Conservation (phyloP, 192 early-diverging fungal genomes). For the Endogone sp. region DNA sequence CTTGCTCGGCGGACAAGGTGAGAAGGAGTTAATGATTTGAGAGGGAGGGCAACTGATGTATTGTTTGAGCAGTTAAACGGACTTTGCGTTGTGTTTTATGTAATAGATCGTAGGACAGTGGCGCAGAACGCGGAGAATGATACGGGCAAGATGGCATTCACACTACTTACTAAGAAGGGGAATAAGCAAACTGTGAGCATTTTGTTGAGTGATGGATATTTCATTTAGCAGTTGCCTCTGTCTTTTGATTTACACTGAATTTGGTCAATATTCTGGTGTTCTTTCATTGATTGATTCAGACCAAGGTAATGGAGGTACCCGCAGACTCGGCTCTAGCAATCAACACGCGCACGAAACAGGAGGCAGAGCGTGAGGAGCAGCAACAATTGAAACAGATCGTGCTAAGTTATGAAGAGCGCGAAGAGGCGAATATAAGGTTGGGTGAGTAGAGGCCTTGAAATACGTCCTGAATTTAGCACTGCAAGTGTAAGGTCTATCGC, state of each 20-base stretch:
- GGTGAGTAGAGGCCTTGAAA: constrained; percentile 1
- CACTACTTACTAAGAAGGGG: constrained; percentile 79
- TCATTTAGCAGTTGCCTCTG: too few relatives aligned
- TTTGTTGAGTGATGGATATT: not conserved
- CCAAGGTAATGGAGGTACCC: constrained; percentile 74
- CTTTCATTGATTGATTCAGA: constrained; percentile 18
- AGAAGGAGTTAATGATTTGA: not conserved
- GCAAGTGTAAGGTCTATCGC: not conserved
- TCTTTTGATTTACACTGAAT: too few relatives aligned
- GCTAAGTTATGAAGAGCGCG: constrained; percentile 83
- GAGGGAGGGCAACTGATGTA: too few relatives aligned
- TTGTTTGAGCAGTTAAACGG: not conserved
- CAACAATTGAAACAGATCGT: constrained; percentile 90
- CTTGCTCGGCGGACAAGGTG: constrained; percentile 45
- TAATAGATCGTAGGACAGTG: constrained; percentile 21
- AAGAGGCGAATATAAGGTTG: constrained; percentile 40
- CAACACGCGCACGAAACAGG: constrained; percentile 78
- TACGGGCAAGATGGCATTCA: constrained; percentile 66
- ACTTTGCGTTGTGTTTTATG: not conserved
- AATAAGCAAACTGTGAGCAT: constrained; percentile 69
- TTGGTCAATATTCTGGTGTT: not conserved
- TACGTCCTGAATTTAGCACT: not conserved
- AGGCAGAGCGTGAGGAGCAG: constrained; percentile 85
- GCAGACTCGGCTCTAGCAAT: constrained; percentile 78
- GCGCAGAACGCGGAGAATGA: constrained; percentile 15